Base-by-base conservation (phyloP, 176 grass and related monocot genomes). In the Aegilops sharonensis region DNA sequence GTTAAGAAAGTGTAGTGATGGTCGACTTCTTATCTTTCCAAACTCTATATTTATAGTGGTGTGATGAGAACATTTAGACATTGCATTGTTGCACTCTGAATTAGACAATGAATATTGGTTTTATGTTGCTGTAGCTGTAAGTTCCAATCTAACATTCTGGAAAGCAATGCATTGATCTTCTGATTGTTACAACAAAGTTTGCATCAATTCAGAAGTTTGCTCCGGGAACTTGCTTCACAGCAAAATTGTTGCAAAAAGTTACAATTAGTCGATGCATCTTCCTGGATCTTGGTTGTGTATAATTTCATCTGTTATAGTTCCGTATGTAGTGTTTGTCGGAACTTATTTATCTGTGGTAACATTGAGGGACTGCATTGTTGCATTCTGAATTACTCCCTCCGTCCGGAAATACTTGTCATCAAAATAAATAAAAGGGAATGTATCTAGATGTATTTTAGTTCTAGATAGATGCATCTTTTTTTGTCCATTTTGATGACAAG, bases 21-120 rank as follows among this genome's bases (percentile, higher is more conserved):
- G 85, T 62, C 1, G 12, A 69, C 50, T 87, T 31, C 25, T 61
- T 79, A 75, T 87, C 56, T 34, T 72, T 78, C 15, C 7, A 78
- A 90, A 82, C 79, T 71, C 35, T 34, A 34, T 78, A 64, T 82
- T 72, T 64, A 83, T 78, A 64, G 65, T 83, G 43, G 1, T 23
- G 21, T 61, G 63, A 15, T 30, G 5, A 65, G 27, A 65, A 30
- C 27, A 31, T 85, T 82, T 86, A 69, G 78, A 77, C 18, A 89
- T 67, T 8, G 1, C 59, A 75, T 67, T 85, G 24, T 57, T 75
- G 29, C 11, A 15, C 4, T 37, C 21, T n/a, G 9, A 43, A 80
- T 80, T 85, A 80, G 68, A 29, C 75, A 27, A n/a, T 45, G 2
- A 64, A 11, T 64, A 79, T 56, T 36, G 23, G 66, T 73, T 32